A percentile compares a stretch with the other conserved stretches of the same genome.
These are phyloP conservation scores for Exophiala sp. DNA, from an alignment of 2,329 filamentous ascomycete genomes.

Conservation along the genomic window DNA sequence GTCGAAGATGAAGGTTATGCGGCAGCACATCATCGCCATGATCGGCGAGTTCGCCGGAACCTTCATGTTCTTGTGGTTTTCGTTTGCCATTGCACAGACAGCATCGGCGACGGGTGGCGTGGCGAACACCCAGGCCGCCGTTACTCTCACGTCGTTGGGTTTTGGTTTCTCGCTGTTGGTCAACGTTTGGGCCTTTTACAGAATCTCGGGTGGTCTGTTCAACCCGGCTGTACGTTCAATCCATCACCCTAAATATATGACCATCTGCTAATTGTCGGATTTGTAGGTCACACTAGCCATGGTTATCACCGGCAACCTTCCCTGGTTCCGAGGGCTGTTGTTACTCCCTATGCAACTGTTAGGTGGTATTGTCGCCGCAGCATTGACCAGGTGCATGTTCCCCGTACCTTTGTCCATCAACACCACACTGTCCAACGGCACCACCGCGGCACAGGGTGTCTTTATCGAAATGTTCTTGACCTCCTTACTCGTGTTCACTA, in stretches of 20 bases:
- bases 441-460: constrained; percentile 55
- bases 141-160: constrained; percentile 31
- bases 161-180: constrained; percentile 49
- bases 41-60: constrained; percentile 53
- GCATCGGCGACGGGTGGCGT: constrained; percentile 26
- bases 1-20: background rate
- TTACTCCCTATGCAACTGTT: constrained; percentile 57
- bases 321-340: constrained; percentile 48
- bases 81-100: constrained; percentile 47
- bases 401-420: constrained; percentile 54
- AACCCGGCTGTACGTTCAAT: constrained; percentile 44
- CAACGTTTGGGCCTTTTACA: constrained; percentile 54
- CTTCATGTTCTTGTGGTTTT: constrained; percentile 48
- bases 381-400: constrained; percentile 55
- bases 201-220: constrained; percentile 50
- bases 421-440: constrained; percentile 52
- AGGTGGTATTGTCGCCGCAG: constrained; percentile 58
- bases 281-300: constrained; percentile 55
- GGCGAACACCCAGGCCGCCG: constrained; percentile 1
- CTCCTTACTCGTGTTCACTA: constrained; percentile 59
- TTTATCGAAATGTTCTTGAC: constrained; percentile 68
- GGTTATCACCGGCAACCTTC: constrained; percentile 54
- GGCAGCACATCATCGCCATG: constrained; percentile 36
- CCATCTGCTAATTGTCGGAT: background rate
- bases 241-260: background rate